Evolutionary conservation across 371 early-diverging fungal genomes (phyloP).

Genomic region (Mucor ambiguus): DNA sequence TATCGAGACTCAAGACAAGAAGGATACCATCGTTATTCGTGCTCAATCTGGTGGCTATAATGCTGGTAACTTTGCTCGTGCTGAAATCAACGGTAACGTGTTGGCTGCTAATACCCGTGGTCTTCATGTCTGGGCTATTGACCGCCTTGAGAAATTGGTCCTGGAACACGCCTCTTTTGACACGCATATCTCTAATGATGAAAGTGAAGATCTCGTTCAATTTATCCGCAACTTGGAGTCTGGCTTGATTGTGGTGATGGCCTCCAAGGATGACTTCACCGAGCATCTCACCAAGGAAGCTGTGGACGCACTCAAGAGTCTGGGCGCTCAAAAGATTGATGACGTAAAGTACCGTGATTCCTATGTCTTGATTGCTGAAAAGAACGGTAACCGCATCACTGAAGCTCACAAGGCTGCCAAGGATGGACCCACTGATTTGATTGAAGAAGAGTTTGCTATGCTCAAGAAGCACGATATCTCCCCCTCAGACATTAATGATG

Average conservation of each 20-base stretch:
- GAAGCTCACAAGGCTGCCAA: conserved; percentile 49
- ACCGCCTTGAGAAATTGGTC: conserved; percentile 67
- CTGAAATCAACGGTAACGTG: conserved; percentile 66
- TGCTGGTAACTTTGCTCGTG: conserved; percentile 76
- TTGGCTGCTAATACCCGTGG: conserved; percentile 72
- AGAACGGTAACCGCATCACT: conserved; percentile 28
- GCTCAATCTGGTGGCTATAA: conserved; percentile 77
- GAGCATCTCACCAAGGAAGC: conserved; percentile 69
- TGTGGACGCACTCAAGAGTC: conserved; percentile 51
- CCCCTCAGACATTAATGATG: conserved; percentile 35
- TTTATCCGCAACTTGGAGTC: conserved; percentile 65
- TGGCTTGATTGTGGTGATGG: conserved; percentile 69
- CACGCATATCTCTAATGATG: conserved; percentile 73
- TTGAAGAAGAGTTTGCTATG: conserved; percentile 46
- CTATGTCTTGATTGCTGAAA: conserved; percentile 80
- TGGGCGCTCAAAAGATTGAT: conserved; percentile 66
- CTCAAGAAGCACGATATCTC: conserved; percentile 29
- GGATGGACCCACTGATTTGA: conserved; percentile 55
- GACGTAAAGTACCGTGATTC: conserved; percentile 75
- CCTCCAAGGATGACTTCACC: conserved; percentile 72
- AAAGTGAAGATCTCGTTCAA: conserved; percentile 69
- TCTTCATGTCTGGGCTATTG: conserved; percentile 74
- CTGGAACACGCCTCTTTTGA: conserved; percentile 76
- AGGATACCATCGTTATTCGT: conserved; percentile 37
- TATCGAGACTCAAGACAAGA: background rate